Evolutionary conservation across 2,329 filamentous ascomycete species (phyloP).

Genomic region (Neonectria faginata): DNA sequence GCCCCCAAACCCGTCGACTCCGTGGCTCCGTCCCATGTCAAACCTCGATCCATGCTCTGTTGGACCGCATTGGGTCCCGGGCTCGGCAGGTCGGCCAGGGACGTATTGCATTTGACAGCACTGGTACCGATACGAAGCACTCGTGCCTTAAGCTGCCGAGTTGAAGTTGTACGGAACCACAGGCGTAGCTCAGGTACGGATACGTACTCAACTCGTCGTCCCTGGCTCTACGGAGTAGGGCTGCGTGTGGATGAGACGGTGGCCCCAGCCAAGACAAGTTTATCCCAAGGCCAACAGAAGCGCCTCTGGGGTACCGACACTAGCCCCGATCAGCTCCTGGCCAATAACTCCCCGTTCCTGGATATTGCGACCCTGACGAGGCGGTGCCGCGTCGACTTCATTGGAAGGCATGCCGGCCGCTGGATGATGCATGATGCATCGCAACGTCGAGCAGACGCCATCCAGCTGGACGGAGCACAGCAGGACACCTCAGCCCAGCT

Average conservation of each 20-base stretch:
- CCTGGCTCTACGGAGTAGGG: slow-evolving; percentile 28
- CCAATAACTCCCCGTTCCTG: slow-evolving; percentile 34
- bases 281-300: slow-evolving; percentile 26
- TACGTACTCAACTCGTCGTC: slow-evolving; percentile 15
- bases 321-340: slow-evolving; percentile 27
- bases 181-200: slow-evolving; percentile 19
- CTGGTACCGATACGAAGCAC: slow-evolving; percentile 2
- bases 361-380: slow-evolving; percentile 9
- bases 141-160: not conserved
- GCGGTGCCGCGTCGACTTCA: slow-evolving; percentile 7
- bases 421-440: slow-evolving; percentile 2
- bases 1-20: slow-evolving; percentile 3
- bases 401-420: slow-evolving; percentile 7
- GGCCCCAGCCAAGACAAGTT: slow-evolving; percentile 33
- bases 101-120: slow-evolving; percentile 23
- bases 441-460: slow-evolving; percentile 25
- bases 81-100: slow-evolving; percentile 14
- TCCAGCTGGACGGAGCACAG: slow-evolving; percentile 13
- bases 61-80: slow-evolving; percentile 17
- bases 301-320: slow-evolving; percentile 32
- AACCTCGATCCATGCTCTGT: slow-evolving; percentile 12
- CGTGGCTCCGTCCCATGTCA: slow-evolving; percentile 22
- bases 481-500: slow-evolving; percentile 26
- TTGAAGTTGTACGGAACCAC: slow-evolving; percentile 1
- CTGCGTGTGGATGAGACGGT: slow-evolving; percentile 24